Evolutionary conservation across 306 rosid species (phyloP), one percentile per base, ranked within the genome.

Genomic region (Carpinus fangiana): DNA sequence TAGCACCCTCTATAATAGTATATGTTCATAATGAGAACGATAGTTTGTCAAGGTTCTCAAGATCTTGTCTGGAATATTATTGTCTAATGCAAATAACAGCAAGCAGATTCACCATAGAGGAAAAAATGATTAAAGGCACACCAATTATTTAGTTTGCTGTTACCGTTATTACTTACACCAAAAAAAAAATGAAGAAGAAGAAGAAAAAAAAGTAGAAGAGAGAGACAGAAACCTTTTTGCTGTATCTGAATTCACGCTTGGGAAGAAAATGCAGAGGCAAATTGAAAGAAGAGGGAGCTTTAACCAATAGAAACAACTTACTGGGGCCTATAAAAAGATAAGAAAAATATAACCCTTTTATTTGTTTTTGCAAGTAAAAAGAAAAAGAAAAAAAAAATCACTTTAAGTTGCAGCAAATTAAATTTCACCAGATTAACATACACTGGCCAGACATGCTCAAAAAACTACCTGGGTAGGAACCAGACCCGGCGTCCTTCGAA

Each of bases 241-340:
- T 88, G 79, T 82, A 83, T 84, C 84, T 87, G 74, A 92, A 92
- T 66, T 92, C 97, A 50, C 98, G 93, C 71, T 92, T 95, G 56
- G 98, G 98, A 57, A 95, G 93, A 88, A 92, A 95, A 88, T 95
- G 97, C 75, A 75, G 74, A 71, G 99, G 92, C 75, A 82, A 91
- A 73, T 84, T 88, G 72, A 91, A 85, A 82, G 93, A 90, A 81
- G 93, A 80, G 26, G 98, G 93, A 54, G 93, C 99, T 81, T 91
- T 89, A 66, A 93, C 89, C 88, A 95, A 72, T 51, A 95, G 82
- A 88, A 91, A 95, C 90, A 95, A 68, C 83, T 83, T 95, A 72
- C 77, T 70, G 31, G 90, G 85, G 70, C 99, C 97, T 90, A 81
- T 57, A 70, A 50, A 77, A 71, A 70, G 59, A 72, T 66, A 68